phyloP scores from a whole-genome alignment of 371 early-diverging fungal genomes.

The Apophysomyces trapeziformis region DNA sequence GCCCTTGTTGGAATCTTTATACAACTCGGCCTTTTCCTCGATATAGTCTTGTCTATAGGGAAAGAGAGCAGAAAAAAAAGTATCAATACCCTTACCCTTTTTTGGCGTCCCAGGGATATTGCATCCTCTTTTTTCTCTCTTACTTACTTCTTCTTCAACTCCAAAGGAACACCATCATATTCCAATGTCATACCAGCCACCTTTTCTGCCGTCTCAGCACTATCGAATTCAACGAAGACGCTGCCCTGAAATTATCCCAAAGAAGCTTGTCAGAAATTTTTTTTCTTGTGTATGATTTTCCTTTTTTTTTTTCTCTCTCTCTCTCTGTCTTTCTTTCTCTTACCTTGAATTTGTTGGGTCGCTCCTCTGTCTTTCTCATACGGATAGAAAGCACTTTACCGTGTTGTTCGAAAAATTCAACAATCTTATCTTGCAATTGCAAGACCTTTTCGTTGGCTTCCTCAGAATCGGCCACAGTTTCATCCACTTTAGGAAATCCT shows the following conservation, averaged over 20 bases:
- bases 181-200: constrained; percentile 51
- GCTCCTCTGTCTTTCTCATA: constrained; percentile 61
- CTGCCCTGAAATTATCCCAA: constrained; percentile 44
- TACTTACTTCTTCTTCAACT: constrained; percentile 51
- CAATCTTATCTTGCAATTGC: constrained; percentile 61
- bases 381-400: constrained; percentile 64
- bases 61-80: constrained; percentile 12
- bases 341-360: constrained; percentile 49
- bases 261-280: too few species aligned
- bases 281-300: too few species aligned
- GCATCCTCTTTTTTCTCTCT: constrained; percentile 25
- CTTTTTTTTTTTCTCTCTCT: not conserved
- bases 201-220: constrained; percentile 56
- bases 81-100: too few species aligned
- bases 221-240: constrained; percentile 65
- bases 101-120: too few species aligned
- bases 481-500: constrained; percentile 58
- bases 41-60: not conserved
- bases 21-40: constrained; percentile 21
- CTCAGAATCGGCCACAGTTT: constrained; percentile 15
- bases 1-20: constrained; percentile 2
- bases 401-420: constrained; percentile 54
- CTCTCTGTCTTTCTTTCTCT: not conserved
- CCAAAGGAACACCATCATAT: constrained; percentile 59
- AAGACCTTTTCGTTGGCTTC: constrained; percentile 43